A percentile compares a stretch with the other conserved stretches of the same genome.
Conservation (phyloP, 495 filamentous ascomycete genomes). For the Neurospora sublineolata region DNA sequence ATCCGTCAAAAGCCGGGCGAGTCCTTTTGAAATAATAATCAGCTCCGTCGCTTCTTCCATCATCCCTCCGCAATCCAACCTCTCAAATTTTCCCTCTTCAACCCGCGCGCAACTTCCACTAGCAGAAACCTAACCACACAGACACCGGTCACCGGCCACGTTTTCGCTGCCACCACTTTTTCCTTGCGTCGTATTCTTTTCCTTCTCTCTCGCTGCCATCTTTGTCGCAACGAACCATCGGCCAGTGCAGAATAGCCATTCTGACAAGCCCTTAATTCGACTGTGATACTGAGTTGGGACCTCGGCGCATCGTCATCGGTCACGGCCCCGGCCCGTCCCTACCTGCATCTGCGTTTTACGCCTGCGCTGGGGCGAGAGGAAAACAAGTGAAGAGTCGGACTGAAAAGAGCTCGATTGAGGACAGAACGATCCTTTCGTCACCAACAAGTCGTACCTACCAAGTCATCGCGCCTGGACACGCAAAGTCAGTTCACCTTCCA, state of each 20-base stretch:
- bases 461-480: not conserved
- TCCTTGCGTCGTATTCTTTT: not conserved
- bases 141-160: not conserved
- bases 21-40: constrained; percentile 4
- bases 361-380: not conserved
- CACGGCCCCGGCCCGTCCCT: not conserved
- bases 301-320: not conserved
- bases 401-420: not conserved
- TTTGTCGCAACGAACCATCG: not conserved
- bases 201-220: not conserved
- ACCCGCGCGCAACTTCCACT: not conserved
- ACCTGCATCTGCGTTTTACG: not conserved
- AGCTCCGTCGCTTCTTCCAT: constrained; percentile 3
- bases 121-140: not conserved
- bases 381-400: not conserved
- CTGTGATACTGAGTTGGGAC: not conserved
- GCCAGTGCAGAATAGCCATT: not conserved
- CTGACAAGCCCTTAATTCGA: not conserved
- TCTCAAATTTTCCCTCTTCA: not conserved
- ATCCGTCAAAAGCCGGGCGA: constrained; percentile 20
- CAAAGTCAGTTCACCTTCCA: not conserved
- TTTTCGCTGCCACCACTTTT: not conserved
- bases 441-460: not conserved
- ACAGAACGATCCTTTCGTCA: not conserved
- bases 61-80: constrained; percentile 1